A percentile compares a stretch with the other conserved stretches of the same genome.
Evolutionary conservation across 1,284 basidiomycete genomes (phyloP).

Genomic region (Phellinidium pouzarii): DNA sequence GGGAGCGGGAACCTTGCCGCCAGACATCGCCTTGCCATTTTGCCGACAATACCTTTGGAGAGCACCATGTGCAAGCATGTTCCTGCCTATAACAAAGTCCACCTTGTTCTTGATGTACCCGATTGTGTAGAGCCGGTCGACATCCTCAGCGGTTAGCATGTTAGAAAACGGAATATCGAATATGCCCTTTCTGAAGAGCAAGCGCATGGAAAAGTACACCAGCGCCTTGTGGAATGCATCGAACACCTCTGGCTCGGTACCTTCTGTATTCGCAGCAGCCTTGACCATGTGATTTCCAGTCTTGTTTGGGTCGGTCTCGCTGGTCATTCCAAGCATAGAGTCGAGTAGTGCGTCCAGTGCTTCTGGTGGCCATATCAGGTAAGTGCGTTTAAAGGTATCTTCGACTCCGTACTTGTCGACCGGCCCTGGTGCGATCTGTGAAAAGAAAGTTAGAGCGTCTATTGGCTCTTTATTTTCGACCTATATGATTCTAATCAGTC

Average conservation of each 20-base stretch:
- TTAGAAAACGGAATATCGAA: constrained; percentile 1
- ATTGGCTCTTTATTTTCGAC: too few relatives aligned
- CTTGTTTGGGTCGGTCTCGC: too few relatives aligned
- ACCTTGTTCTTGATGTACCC: background rate
- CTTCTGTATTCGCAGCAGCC: background rate
- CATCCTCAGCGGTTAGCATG: background rate
- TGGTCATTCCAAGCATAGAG: too few relatives aligned
- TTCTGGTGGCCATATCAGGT: too few relatives aligned
- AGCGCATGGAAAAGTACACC: constrained; percentile 1
- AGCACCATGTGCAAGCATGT: constrained; percentile 1
- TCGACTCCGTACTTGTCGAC: too few relatives aligned
- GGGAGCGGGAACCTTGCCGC: background rate
- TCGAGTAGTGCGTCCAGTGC: too few relatives aligned
- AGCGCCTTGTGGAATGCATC: background rate
- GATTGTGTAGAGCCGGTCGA: background rate
- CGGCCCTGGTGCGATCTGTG: too few relatives aligned
- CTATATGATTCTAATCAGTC: too few relatives aligned
- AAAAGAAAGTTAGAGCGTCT: too few relatives aligned
- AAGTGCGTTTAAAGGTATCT: too few relatives aligned
- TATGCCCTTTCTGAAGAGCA: background rate
- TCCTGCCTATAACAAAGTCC: background rate
- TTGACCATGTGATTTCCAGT: background rate
- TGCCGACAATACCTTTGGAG: background rate
- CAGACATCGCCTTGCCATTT: background rate
- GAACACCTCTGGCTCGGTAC: background rate